Evolutionary conservation across 164 flowering plant species (phyloP).

Genomic region (grape (Vitis vinifera)): ASM3070453v1 NC_081815.1:285501-286000

Average conservation of each 20-base stretch:
- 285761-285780: constrained; percentile 64
- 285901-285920: constrained; percentile 84
- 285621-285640: too few relatives aligned
- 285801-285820: constrained; percentile 66
- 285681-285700: too few relatives aligned
- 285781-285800: constrained; percentile 72
- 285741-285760: constrained; percentile 13
- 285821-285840: background rate
- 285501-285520: too few relatives aligned
- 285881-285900: constrained; percentile 81
- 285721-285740: too few relatives aligned
- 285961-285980: constrained; percentile 8
- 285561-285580: too few relatives aligned
- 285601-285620: too few relatives aligned
- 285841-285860: background rate
- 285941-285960: constrained; percentile 82
- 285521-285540: too few relatives aligned
- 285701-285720: too few relatives aligned
- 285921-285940: constrained; percentile 68
- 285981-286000: background rate
- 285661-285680: too few relatives aligned
- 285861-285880: background rate
- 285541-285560: too few relatives aligned
- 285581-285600: too few relatives aligned
- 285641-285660: too few relatives aligned